phyloP scores from a whole-genome alignment of 192 early-diverging fungal species.

The Rhizoclosmatium globosum region DNA sequence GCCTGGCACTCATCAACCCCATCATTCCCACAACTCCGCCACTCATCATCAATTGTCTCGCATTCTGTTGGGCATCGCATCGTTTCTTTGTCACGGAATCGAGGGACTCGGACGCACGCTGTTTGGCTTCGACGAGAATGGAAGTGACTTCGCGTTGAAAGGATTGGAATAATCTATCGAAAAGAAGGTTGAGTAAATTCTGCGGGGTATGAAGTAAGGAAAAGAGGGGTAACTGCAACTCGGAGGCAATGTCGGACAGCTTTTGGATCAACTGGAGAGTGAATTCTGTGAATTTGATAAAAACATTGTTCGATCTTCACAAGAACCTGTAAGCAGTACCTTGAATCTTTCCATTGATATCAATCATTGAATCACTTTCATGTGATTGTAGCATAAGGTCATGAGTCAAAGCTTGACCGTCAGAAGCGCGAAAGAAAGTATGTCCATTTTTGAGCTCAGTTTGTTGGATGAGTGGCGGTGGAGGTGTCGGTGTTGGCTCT shows the following conservation, averaged over 20 bases:
- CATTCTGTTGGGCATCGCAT: background rate
- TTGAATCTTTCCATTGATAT: background rate
- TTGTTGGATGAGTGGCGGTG: background rate
- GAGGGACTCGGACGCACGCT: background rate
- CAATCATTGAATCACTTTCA: background rate
- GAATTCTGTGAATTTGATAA: background rate
- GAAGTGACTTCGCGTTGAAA: background rate
- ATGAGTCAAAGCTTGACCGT: background rate
- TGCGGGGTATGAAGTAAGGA: background rate
- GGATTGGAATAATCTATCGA: background rate
- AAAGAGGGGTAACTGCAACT: conserved; percentile 9
- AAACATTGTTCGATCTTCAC: background rate
- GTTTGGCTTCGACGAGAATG: background rate
- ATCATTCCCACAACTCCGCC: background rate
- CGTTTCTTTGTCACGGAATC: conserved; percentile 4
- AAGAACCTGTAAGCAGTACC: background rate
- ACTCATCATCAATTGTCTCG: background rate
- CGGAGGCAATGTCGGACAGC: conserved; percentile 4
- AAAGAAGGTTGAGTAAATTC: background rate
- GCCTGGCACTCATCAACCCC: background rate
- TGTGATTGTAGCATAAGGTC: background rate
- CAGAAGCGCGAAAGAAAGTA: conserved; percentile 1
- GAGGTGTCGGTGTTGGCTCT: background rate
- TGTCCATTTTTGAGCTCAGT: background rate
- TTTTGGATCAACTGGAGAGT: background rate